Percentiles rank a stretch among this genome's conserved stretches.
Conservation (phyloP, 2,329 filamentous ascomycete genomes). For the Sarocladiaceae sp. region DNA sequence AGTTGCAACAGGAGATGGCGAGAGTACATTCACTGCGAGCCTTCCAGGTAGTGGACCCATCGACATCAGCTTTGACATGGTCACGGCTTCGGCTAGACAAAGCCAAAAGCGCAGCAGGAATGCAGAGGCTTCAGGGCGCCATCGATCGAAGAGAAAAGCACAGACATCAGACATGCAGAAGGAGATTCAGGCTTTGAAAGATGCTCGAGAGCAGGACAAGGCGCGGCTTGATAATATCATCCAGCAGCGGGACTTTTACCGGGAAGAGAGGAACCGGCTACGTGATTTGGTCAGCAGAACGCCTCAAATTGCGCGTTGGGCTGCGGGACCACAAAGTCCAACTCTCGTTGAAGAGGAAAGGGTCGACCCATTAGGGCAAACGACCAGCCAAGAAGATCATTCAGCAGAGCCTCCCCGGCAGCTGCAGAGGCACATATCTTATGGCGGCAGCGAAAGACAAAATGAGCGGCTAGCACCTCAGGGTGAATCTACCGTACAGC, state of each 20-base stretch:
- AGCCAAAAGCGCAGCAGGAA: constrained; percentile 84
- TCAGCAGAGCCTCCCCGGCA: no score
- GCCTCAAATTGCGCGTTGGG: constrained; percentile 47
- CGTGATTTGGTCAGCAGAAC: constrained; percentile 58
- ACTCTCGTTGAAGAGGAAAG: no score
- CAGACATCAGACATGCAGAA: constrained; percentile 67
- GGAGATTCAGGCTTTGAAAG: constrained; percentile 63
- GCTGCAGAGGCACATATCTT: no score
- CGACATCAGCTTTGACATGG: neutral
- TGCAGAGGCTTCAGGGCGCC: constrained; percentile 77
- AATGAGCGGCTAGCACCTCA: no score
- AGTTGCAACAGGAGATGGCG: no score
- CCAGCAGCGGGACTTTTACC: constrained; percentile 67
- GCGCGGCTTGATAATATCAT: constrained; percentile 45
- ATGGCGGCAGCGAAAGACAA: no score
- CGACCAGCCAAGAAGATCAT: no score
- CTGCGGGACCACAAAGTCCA: constrained; percentile 48
- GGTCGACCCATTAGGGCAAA: no score
- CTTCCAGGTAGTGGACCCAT: neutral
- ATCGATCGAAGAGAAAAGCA: constrained; percentile 75
- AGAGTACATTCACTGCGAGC: neutral
- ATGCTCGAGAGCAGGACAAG: constrained; percentile 59
- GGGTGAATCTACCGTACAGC: no score
- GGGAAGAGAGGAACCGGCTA: constrained; percentile 64
- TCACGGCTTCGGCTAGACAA: constrained; percentile 8